Conservation (phyloP, 179 eudicot genomes). For the Silene vulgaris region DNA sequence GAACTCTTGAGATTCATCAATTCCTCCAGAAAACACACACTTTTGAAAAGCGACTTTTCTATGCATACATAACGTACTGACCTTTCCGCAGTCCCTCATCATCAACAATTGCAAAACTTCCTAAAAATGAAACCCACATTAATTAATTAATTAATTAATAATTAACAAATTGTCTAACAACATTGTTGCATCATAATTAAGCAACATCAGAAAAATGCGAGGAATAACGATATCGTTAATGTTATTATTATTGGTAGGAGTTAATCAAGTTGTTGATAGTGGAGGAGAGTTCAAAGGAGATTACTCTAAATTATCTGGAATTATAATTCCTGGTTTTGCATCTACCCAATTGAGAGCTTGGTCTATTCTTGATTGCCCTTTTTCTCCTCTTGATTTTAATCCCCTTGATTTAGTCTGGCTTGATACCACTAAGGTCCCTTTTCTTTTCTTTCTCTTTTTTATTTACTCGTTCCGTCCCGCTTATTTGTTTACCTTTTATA, state of each 20-base stretch:
- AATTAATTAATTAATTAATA: background rate
- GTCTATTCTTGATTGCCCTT: slow-evolving; percentile 94
- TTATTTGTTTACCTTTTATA: background rate
- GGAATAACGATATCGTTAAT: slow-evolving; percentile 6
- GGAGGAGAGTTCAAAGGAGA: slow-evolving; percentile 39
- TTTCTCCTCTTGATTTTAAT: slow-evolving; percentile 88
- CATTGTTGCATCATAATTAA: background rate
- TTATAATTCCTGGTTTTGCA: slow-evolving; percentile 93
- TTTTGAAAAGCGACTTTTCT: background rate
- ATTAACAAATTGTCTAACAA: too few species aligned
- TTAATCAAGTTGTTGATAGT: slow-evolving; percentile 2
- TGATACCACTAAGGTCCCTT: slow-evolving; percentile 69
- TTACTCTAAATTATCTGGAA: slow-evolving; percentile 62
- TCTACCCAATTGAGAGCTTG: slow-evolving; percentile 90
- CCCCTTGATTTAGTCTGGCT: slow-evolving; percentile 99
- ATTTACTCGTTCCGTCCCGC: background rate
- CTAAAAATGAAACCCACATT: slow-evolving; percentile 1
- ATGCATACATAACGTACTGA: too few species aligned
- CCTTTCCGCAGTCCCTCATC: background rate
- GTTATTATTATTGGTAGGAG: background rate
- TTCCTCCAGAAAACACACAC: too few species aligned
- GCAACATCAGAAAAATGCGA: slow-evolving; percentile 14
- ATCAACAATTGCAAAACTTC: slow-evolving; percentile 6
- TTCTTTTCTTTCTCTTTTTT: background rate
- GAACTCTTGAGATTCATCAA: too few species aligned